Conservation (phyloP, 192 early-diverging fungal species). For the Funneliformis geosporum region DNA sequence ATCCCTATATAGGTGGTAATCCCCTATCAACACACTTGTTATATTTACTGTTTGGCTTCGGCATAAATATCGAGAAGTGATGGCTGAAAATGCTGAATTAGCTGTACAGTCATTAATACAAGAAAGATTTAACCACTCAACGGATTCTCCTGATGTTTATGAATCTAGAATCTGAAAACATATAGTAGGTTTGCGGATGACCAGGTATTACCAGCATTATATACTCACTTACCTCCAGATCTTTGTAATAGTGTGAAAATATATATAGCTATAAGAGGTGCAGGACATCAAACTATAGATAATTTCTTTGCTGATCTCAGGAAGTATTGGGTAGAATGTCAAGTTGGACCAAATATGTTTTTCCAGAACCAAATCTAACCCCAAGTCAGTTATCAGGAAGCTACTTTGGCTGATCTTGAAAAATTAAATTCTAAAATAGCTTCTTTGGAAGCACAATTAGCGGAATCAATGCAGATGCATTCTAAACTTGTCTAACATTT, state of each 20-base stretch:
- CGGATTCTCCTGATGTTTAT: constrained; percentile 1
- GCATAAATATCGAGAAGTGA: constrained; percentile 16
- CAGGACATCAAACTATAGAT: not conserved
- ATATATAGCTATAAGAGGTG: not conserved
- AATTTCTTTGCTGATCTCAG: not conserved
- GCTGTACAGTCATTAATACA: not conserved
- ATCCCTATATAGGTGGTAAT: not conserved
- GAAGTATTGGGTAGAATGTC: not conserved
- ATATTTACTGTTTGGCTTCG: not conserved
- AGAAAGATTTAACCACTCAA: constrained; percentile 5
- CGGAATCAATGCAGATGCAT: too few species aligned
- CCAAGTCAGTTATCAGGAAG: too few species aligned
- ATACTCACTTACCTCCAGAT: not conserved
- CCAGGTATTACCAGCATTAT: not conserved
- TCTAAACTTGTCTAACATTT: too few species aligned
- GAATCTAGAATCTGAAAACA: not conserved
- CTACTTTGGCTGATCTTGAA: too few species aligned
- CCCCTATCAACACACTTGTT: not conserved
- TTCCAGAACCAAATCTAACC: too few species aligned
- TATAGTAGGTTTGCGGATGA: not conserved
- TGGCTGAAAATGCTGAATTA: too few species aligned
- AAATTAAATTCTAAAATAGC: too few species aligned
- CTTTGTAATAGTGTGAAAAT: constrained; percentile 3
- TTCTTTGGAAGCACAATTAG: too few species aligned
- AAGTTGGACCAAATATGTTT: not conserved